Conservation (phyloP, 495 filamentous ascomycete species). For the Poronia punctata region DNA sequence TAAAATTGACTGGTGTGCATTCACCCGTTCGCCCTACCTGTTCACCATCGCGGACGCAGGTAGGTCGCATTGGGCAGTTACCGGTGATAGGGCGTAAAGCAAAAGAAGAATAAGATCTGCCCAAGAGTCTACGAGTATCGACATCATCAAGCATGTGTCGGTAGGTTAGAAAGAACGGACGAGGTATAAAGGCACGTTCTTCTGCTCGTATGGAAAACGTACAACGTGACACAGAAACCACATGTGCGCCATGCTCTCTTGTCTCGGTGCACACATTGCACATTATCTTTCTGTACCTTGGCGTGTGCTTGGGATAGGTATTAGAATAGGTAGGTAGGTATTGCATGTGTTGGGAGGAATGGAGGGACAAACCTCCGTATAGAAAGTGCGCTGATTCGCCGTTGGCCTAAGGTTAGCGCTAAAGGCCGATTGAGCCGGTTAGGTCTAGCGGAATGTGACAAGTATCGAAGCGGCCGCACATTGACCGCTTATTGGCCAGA, state of each 20-base stretch:
- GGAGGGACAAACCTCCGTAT: constrained; percentile 5
- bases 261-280: constrained; percentile 18
- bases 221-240: constrained; percentile 12
- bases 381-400: constrained; percentile 18
- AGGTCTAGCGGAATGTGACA: constrained; percentile 25
- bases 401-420: constrained; percentile 19
- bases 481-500: constrained; percentile 19
- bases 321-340: no score
- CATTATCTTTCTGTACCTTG: no score
- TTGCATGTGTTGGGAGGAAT: constrained; percentile 5
- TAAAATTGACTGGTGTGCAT: neutral
- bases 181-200: neutral
- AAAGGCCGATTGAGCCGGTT: constrained; percentile 18
- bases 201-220: neutral
- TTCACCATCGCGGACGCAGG: no score
- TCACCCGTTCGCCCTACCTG: no score
- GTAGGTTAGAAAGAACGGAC: no score
- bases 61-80: no score
- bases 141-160: neutral
- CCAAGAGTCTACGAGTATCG: no score
- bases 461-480: constrained; percentile 12
- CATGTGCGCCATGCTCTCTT: constrained; percentile 12
- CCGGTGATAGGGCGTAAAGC: no score
- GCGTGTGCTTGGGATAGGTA: constrained; percentile 14
- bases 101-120: no score